phyloP scores from a whole-genome alignment of 805 yeast species.

The Lipomyces starkeyi region DNA sequence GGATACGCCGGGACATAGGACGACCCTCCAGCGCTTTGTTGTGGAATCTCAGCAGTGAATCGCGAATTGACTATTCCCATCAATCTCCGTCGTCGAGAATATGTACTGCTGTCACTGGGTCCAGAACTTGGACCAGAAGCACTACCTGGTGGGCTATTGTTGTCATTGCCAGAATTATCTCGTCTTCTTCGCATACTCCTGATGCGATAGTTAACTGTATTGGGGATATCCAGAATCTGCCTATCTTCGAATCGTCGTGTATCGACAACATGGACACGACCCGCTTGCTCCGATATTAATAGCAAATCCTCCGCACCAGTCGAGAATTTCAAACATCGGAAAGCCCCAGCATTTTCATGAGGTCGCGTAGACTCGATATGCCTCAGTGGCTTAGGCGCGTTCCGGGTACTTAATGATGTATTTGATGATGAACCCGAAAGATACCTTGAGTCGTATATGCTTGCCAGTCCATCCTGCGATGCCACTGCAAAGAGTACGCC shows the following conservation, averaged over 20 bases:
- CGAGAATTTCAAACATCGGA: conserved; percentile 67
- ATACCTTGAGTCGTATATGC: conserved; percentile 77
- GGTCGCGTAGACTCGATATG: conserved; percentile 53
- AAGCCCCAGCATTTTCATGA: conserved; percentile 61
- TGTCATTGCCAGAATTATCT: conserved; percentile 2
- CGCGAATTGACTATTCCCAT: neutral
- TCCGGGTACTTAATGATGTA: conserved; percentile 38
- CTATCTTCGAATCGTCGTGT: conserved; percentile 74
- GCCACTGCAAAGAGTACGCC: conserved; percentile 77
- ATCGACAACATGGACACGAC: conserved; percentile 84
- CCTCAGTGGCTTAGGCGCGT: conserved; percentile 40
- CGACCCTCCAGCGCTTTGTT: neutral
- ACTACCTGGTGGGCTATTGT: neutral
- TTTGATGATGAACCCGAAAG: conserved; percentile 56
- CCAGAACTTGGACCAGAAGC: neutral
- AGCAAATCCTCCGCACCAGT: conserved; percentile 75
- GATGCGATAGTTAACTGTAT: conserved; percentile 1
- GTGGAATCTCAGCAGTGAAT: neutral
- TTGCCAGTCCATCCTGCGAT: conserved; percentile 84
- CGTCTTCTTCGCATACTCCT: neutral
- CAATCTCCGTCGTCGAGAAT: conserved; percentile 3
- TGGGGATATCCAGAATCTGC: conserved; percentile 62
- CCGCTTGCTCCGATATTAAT: conserved; percentile 81
- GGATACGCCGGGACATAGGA: neutral
- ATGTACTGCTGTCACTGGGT: conserved; percentile 4